A percentile compares a stretch with the other conserved stretches of the same genome.
phyloP scores from a whole-genome alignment of 495 filamentous ascomycete genomes.

The Choiromyces venosus region DNA sequence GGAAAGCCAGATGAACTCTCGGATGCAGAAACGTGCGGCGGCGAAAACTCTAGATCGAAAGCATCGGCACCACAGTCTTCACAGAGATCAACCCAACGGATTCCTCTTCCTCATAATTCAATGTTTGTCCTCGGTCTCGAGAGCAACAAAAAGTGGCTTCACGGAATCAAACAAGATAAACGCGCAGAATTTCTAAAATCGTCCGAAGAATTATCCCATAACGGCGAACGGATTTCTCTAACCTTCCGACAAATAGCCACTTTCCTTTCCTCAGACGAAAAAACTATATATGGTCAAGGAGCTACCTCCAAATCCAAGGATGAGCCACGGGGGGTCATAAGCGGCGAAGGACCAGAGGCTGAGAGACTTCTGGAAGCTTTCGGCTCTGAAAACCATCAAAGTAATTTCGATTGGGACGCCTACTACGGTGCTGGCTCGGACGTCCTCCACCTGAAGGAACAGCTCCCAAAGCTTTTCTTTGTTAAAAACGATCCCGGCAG shows the following conservation, averaged over 20 bases:
- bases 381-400: conserved; percentile 72
- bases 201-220: conserved; percentile 62
- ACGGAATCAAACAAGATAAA: conserved; percentile 84
- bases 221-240: conserved; percentile 77
- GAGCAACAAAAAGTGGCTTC: conserved; percentile 83
- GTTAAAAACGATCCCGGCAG: conserved; percentile 16
- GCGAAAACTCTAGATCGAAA: conserved; percentile 12
- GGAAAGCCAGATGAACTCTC: conserved; percentile 27
- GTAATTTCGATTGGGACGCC: conserved; percentile 69
- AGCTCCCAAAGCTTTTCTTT: conserved; percentile 35
- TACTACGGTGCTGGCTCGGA: conserved; percentile 80
- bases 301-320: conserved; percentile 61
- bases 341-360: conserved; percentile 60
- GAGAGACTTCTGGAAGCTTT: conserved; percentile 71
- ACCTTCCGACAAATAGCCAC: conserved; percentile 91
- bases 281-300: conserved; percentile 85
- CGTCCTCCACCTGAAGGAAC: conserved; percentile 59
- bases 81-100: conserved; percentile 56
- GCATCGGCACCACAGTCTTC: conserved; percentile 10
- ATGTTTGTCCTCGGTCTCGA: conserved; percentile 73
- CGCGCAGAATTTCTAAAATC: conserved; percentile 60
- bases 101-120: conserved; percentile 78
- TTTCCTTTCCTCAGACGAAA: conserved; percentile 59
- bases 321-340: conserved; percentile 58
- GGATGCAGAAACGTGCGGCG: conserved; percentile 1